Evolutionary conservation across 2,329 filamentous ascomycete species (phyloP).

Genomic region (Trichoderma sp.): DNA sequence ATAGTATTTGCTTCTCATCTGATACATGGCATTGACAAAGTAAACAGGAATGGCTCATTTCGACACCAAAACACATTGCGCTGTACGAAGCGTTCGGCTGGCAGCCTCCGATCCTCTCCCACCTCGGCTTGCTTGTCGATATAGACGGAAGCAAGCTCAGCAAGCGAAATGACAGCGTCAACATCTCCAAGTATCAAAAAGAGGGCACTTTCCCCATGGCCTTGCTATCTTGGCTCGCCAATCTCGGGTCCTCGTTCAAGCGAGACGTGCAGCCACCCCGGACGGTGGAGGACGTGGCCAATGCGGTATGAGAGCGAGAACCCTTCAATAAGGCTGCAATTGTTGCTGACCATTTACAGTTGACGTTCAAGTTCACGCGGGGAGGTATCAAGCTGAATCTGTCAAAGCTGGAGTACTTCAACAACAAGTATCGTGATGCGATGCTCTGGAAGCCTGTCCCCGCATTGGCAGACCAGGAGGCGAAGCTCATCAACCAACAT

Average conservation of each 20-base stretch:
- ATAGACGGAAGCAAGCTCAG: conserved; percentile 75
- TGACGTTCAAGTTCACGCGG: conserved; percentile 85
- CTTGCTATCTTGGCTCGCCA: conserved; percentile 76
- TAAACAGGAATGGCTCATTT: conserved; percentile 85
- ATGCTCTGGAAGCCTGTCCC: conserved; percentile 37
- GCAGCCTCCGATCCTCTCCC: conserved; percentile 73
- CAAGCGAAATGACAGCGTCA: conserved; percentile 68
- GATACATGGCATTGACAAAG: neutral
- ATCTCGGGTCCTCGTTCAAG: conserved; percentile 56
- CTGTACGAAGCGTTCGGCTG: conserved; percentile 79
- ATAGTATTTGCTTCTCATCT: neutral
- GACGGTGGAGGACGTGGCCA: conserved; percentile 68
- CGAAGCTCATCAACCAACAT: conserved; percentile 33
- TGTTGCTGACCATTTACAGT: conserved; percentile 50
- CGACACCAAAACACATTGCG: conserved; percentile 73
- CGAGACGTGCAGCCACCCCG: conserved; percentile 36
- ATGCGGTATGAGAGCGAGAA: conserved; percentile 56
- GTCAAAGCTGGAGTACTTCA: conserved; percentile 78
- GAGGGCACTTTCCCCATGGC: conserved; percentile 52
- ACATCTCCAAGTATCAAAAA: conserved; percentile 55
- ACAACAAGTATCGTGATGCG: conserved; percentile 62
- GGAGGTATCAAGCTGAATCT: conserved; percentile 83
- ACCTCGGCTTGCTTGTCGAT: conserved; percentile 75
- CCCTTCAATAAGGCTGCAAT: neutral
- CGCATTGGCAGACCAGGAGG: conserved; percentile 33